Base-by-base conservation (phyloP, 345 rosid genomes). In the Brassica cretica region DNA sequence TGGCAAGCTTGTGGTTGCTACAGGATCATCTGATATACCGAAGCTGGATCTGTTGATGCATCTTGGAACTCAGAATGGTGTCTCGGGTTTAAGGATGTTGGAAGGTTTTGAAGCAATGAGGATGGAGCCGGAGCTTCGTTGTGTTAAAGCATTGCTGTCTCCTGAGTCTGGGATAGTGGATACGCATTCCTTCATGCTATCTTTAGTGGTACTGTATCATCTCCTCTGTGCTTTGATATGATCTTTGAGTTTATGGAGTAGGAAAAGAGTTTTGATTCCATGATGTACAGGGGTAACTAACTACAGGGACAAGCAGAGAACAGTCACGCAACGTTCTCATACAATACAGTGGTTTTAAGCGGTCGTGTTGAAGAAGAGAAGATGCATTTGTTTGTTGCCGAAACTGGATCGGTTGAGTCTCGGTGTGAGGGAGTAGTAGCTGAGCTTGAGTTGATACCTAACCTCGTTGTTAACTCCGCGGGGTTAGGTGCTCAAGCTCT, bases 1-100 rank as follows among this genome's bases (percentile, higher is more conserved):
- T 32, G 98, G 98, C 16, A 94, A 94, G 82, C 93, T 94, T 29
- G 86, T 94, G 4, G 97, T 92, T 15, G 95, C 97, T 10, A 90
- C 97, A 0, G 81, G 87, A 8, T 49, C 84, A 1, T 81, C 86
- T 1, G 90, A 91, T 84, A 82, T 92, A 83, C 89, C 92, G 1
- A 87, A 87, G 77, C 41, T 92, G 78, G 76, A 78, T 69, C 76
- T 83, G 15, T 69, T 94, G 68, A 88, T 87, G 89, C 73, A 86
- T 24, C 80, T 80, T 18, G 97, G 90, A 6, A 81, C 70, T 74
- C 80, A 72, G 64, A 94, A 92, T 66, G 88, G 97, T 35, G 95
- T 91, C 21, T 77, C 73, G 7, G 87, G 87, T 35, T 76, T 94
- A 68, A 84, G 81, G 84, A 75, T 90, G 89, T 55, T 92, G 81